Conservation (phyloP, 2,329 filamentous ascomycete genomes). For the Achaetomium macrosporum region DNA sequence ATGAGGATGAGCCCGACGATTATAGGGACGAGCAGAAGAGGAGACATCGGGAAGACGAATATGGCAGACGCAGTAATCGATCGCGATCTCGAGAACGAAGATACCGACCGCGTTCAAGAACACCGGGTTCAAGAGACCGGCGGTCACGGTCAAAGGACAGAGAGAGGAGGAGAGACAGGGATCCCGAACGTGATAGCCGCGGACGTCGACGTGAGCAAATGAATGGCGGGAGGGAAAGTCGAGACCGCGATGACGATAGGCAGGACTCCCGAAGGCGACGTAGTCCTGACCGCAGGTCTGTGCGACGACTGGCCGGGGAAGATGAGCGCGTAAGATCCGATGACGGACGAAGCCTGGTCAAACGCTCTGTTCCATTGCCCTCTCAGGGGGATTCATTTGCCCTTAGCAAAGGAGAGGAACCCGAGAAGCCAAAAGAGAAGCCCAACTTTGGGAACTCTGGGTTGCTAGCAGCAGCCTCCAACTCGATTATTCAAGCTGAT, state of each 20-base stretch:
- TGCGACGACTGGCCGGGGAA: slow-evolving; percentile 1
- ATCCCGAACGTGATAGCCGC: slow-evolving; percentile 6
- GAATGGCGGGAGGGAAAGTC: slow-evolving; percentile 9
- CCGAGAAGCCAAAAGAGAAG: slow-evolving; percentile 67
- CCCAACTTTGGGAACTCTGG: slow-evolving; percentile 82
- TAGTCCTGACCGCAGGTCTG: background rate
- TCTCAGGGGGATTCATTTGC: slow-evolving; percentile 57
- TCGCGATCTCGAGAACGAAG: slow-evolving; percentile 17
- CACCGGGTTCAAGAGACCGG: slow-evolving; percentile 17
- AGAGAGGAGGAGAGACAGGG: slow-evolving; percentile 16
- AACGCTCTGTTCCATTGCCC: slow-evolving; percentile 47
- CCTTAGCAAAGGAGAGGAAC: slow-evolving; percentile 43
- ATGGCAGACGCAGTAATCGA: slow-evolving; percentile 12
- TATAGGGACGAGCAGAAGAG: slow-evolving; percentile 12
- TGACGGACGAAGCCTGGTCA: slow-evolving; percentile 22
- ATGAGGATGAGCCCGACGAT: slow-evolving; percentile 11
- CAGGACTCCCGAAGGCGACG: slow-evolving; percentile 13
- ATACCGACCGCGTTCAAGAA: slow-evolving; percentile 21
- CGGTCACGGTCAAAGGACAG: slow-evolving; percentile 20
- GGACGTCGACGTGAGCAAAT: slow-evolving; percentile 10
- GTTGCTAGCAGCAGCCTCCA: slow-evolving; percentile 79
- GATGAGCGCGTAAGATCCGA: slow-evolving; percentile 3
- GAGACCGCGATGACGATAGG: slow-evolving; percentile 9
- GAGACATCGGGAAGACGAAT: slow-evolving; percentile 13
- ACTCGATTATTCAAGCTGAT: slow-evolving; percentile 63